Evolutionary conservation across 2,329 filamentous ascomycete genomes (phyloP), one percentile per base, ranked within the genome.

Genomic region (Aspergillus sp.): DNA sequence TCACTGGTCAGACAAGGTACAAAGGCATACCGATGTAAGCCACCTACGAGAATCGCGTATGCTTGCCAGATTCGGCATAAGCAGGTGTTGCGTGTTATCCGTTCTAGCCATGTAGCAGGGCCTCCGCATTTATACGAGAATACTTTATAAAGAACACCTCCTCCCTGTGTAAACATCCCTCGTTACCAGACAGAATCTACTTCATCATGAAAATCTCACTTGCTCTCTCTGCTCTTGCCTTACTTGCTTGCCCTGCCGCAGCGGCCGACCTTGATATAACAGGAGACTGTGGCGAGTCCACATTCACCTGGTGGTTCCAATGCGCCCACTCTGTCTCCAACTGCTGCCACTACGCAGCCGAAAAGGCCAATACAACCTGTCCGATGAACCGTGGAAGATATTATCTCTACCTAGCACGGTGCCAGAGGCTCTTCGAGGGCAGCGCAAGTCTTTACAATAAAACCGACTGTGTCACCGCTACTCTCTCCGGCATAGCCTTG

Each of bases 281-380:
- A 36, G 20, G 16, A 47, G 45, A 47, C 32, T 47, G 45, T 45
- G 16, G 14, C 24, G 24, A 9, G 24, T 24, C 22, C 24, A 30
- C 24, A 16, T 8, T 16, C 14, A 13, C 16, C 45, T 47, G 45
- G 45, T 24, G 10, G 16, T n/a, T 9, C 32, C 16, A 26, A 4
- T 47, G 45, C 45, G 26, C 32, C 32, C 33, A 33, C 40, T 47
- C 45, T 40, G 45, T 19, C 17, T 47, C 45, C 32, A 47, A 47
- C 45, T 47, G 45, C 45, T 47, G 45, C 45, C 14, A 47, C 45
- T 47, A 47, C 32, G 33, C 45, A 38, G 45, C 45, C 19, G 33
- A 47, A 47, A 47, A 38, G 33, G 45, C 45, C 32, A 47, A 47
- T 47, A n/a, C 45, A 47, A 47, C 45, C 45, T 47, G 45, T 47